A percentile compares a stretch with the other conserved stretches of the same genome.
These are phyloP conservation scores for Chlorella ohadii DNA, from an alignment of 139 green algal genomes.

Conservation along the genomic window DNA sequence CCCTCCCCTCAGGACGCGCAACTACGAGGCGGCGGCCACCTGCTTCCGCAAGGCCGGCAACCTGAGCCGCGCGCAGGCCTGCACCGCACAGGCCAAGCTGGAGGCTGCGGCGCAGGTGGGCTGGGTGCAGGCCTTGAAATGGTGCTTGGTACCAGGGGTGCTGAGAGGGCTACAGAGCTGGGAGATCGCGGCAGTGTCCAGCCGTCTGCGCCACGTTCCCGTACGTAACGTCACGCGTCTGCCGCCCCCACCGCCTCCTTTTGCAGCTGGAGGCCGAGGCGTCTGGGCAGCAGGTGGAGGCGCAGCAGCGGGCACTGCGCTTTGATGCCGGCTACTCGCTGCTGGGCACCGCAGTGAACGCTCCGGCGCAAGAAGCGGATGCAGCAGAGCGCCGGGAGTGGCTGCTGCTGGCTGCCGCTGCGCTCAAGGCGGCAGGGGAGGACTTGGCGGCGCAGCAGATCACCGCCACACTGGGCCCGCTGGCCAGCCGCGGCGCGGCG, in stretches of 20 bases:
- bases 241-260: background rate
- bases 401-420: slow-evolving; percentile 16
- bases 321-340: slow-evolving; percentile 27
- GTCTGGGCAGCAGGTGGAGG: slow-evolving; percentile 3
- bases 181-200: too few relatives aligned
- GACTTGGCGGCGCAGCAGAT: background rate
- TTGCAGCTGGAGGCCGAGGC: background rate
- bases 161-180: too few relatives aligned
- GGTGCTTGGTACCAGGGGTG: too few relatives aligned
- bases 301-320: background rate
- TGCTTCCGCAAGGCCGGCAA: slow-evolving; percentile 33
- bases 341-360: slow-evolving; percentile 16
- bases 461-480: background rate
- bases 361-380: background rate
- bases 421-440: slow-evolving; percentile 14
- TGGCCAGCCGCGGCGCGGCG: background rate
- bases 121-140: too few relatives aligned
- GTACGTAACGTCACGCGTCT: too few relatives aligned
- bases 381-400: slow-evolving; percentile 18
- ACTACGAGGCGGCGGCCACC: slow-evolving; percentile 17
- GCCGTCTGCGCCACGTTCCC: too few relatives aligned
- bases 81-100: slow-evolving; percentile 2
- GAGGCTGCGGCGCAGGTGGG: slow-evolving; percentile 5
- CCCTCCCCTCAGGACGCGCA: background rate
- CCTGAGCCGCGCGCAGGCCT: slow-evolving; percentile 7